Conservation (phyloP, 805 yeast species). For the Saturnispora mendoncae region DNA sequence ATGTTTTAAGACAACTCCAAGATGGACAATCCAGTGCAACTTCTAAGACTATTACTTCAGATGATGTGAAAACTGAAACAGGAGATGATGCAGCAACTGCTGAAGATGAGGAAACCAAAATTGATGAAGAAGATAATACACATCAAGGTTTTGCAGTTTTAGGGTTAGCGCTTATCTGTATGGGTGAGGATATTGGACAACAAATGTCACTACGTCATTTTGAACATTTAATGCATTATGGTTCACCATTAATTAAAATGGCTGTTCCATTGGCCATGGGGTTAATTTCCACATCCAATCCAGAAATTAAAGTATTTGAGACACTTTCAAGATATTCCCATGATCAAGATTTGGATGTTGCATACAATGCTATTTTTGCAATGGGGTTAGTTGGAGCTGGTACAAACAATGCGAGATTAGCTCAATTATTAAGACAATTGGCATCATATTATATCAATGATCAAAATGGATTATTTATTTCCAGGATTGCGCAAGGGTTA, state of each 20-base stretch:
- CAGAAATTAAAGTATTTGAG: slow-evolving; percentile 95
- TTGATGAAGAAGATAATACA: slow-evolving; percentile 35
- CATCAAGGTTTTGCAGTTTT: slow-evolving; percentile 85
- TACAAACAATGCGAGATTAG: slow-evolving; percentile 95
- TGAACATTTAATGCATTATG: slow-evolving; percentile 96
- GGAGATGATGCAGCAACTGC: slow-evolving; percentile 20
- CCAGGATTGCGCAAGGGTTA: slow-evolving; percentile 90
- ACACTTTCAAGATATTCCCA: slow-evolving; percentile 94
- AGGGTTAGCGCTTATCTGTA: slow-evolving; percentile 88
- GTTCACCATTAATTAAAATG: slow-evolving; percentile 80
- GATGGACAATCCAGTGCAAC: slow-evolving; percentile 14
- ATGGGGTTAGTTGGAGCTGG: slow-evolving; percentile 99
- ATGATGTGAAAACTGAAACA: slow-evolving; percentile 19
- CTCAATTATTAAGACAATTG: slow-evolving; percentile 88
- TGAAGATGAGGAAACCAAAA: slow-evolving; percentile 28
- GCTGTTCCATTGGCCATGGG: slow-evolving; percentile 99
- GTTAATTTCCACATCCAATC: slow-evolving; percentile 82
- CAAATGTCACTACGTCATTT: slow-evolving; percentile 97
- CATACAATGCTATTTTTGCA: slow-evolving; percentile 87
- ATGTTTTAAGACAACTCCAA: slow-evolving; percentile 19
- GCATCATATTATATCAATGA: slow-evolving; percentile 90
- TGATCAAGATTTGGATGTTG: slow-evolving; percentile 89
- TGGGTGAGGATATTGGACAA: slow-evolving; percentile 97
- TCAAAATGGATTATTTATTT: slow-evolving; percentile 83
- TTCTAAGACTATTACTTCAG: background rate